Conservation (phyloP, 83 land plant species). For the Thuja plicata region DNA sequence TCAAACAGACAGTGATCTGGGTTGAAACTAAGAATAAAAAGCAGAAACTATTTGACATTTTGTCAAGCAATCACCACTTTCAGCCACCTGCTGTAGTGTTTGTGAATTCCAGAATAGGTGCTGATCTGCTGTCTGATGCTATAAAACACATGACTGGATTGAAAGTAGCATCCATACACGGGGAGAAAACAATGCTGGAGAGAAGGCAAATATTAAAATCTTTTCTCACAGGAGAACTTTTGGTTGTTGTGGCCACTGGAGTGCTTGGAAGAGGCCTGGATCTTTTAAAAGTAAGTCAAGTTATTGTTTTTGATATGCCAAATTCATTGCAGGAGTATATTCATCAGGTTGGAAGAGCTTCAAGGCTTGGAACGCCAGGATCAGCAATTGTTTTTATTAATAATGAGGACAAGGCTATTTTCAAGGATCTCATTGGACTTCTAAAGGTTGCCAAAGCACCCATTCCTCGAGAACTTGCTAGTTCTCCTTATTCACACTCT, state of each 20-base stretch:
- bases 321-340: conserved; percentile 80
- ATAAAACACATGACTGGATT: conserved; percentile 61
- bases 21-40: conserved; percentile 89
- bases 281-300: conserved; percentile 73
- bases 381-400: conserved; percentile 79
- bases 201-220: conserved; percentile 69
- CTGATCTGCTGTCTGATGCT: conserved; percentile 82
- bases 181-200: conserved; percentile 88
- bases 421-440: conserved; percentile 54
- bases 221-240: conserved; percentile 69
- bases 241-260: conserved; percentile 87
- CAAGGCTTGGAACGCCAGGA: conserved; percentile 82
- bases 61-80: conserved; percentile 70
- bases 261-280: conserved; percentile 85
- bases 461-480: conserved; percentile 70
- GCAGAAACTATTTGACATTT: conserved; percentile 85
- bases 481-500: conserved; percentile 51
- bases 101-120: conserved; percentile 81
- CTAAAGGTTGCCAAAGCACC: conserved; percentile 61
- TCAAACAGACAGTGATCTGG: conserved; percentile 85
- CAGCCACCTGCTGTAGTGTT: conserved; percentile 85
- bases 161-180: conserved; percentile 74
- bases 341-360: conserved; percentile 92
- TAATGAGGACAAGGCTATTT: conserved; percentile 69
- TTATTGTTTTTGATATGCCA: conserved; percentile 91